Conservation (phyloP, 2,329 filamentous ascomycete species). For the Orbilia blumenaviensis region DNA sequence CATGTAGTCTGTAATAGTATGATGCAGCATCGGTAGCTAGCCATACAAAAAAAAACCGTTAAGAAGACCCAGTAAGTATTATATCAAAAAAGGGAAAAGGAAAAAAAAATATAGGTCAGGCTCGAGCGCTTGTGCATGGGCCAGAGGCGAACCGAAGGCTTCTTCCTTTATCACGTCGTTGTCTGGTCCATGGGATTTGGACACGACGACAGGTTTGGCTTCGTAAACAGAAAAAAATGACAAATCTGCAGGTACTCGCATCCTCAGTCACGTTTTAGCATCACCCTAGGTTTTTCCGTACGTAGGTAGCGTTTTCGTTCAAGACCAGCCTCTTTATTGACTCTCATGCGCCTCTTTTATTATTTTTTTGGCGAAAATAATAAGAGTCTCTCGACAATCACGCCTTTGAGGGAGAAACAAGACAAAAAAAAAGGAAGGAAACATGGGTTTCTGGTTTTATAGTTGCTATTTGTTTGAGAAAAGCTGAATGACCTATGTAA, state of each 20-base stretch:
- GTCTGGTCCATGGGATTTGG: constrained; percentile 5
- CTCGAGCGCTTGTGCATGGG: constrained; percentile 16
- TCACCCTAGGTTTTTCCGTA: constrained; percentile 29
- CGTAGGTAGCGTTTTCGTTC: too few relatives aligned
- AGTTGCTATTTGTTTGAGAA: neutral
- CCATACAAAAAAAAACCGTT: neutral
- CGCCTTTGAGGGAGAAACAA: constrained; percentile 1
- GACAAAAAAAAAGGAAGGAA: neutral
- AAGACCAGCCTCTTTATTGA: constrained; percentile 18
- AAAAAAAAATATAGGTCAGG: neutral
- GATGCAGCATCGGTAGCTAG: neutral
- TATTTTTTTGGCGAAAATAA: too few relatives aligned
- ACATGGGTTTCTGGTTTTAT: neutral
- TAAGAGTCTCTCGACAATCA: constrained; percentile 22
- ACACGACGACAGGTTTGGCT: constrained; percentile 7
- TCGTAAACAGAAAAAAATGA: constrained; percentile 2
- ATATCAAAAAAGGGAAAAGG: neutral
- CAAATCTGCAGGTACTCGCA: constrained; percentile 40
- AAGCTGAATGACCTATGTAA: too few relatives aligned
- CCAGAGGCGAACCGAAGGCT: constrained; percentile 1
- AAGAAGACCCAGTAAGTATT: too few relatives aligned
- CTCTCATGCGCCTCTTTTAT: constrained; percentile 24
- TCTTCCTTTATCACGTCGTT: constrained; percentile 8
- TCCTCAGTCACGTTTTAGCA: constrained; percentile 35
- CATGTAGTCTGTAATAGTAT: neutral